A percentile compares a stretch with the other conserved stretches of the same genome.
These are phyloP conservation scores for Ailanthus altissimus DNA, from an alignment of 345 rosid genomes.

Conservation along the genomic window DNA sequence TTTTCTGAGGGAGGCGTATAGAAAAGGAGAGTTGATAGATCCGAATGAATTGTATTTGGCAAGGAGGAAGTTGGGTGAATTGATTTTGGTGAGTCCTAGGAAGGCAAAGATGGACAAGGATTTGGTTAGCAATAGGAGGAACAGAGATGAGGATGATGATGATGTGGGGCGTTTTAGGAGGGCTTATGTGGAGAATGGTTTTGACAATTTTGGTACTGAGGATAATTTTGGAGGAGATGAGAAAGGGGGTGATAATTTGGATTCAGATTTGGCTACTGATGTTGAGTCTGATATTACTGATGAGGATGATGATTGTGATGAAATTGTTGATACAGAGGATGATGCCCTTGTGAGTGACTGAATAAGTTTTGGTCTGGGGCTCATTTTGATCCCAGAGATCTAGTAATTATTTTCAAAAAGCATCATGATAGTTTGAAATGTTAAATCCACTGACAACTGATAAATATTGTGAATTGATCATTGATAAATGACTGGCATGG, in stretches of 20 bases:
- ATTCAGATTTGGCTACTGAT: conserved; percentile 31
- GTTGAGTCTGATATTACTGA: conserved; percentile 26
- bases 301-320: conserved; percentile 26
- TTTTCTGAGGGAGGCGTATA: conserved; percentile 85
- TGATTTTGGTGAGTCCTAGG: conserved; percentile 77
- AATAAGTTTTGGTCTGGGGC: not conserved
- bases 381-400: not conserved
- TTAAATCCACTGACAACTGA: not conserved
- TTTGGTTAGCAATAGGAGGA: conserved; percentile 56
- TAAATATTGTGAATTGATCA: not conserved
- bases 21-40: conserved; percentile 75
- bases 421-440: not conserved
- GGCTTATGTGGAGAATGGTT: conserved; percentile 26
- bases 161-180: conserved; percentile 33
- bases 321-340: conserved; percentile 22
- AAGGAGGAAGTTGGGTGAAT: conserved; percentile 75
- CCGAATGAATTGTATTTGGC: conserved; percentile 82
- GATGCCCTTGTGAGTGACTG: conserved; percentile 17
- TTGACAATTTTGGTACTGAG: conserved; percentile 23
- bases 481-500: not conserved
- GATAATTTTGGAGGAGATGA: conserved; percentile 17
- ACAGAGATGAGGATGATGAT: conserved; percentile 47
- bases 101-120: conserved; percentile 64
- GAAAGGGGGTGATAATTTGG: conserved; percentile 12
- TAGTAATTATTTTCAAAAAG: not conserved